A percentile compares a stretch with the other conserved stretches of the same genome.
phyloP scores from a whole-genome alignment of 2,329 filamentous ascomycete species.

The Colletotrichum somersetense region DNA sequence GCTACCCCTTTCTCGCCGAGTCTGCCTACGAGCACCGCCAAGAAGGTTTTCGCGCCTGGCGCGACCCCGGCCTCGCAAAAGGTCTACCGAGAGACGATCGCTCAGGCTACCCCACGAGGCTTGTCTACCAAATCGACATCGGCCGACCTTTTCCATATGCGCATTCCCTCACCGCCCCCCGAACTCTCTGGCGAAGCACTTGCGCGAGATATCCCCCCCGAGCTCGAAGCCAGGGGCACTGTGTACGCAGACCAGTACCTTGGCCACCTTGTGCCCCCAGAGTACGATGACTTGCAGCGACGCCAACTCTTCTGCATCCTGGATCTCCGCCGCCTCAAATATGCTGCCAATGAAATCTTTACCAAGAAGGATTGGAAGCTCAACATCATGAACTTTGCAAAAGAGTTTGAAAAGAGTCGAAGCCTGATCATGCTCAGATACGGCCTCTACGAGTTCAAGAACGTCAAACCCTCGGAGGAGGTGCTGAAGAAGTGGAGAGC shows the following conservation, averaged over 20 bases:
- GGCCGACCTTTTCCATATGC: slow-evolving; percentile 69
- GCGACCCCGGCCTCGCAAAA: slow-evolving; percentile 59
- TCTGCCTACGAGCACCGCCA: slow-evolving; percentile 59
- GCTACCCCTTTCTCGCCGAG: slow-evolving; percentile 59
- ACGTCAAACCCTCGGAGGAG: slow-evolving; percentile 69
- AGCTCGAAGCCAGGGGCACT: slow-evolving; percentile 64
- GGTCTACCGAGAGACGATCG: slow-evolving; percentile 59
- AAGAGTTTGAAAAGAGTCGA: slow-evolving; percentile 74
- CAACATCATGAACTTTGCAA: slow-evolving; percentile 72
- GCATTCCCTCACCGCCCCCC: slow-evolving; percentile 68
- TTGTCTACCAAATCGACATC: slow-evolving; percentile 63
- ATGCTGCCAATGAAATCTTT: slow-evolving; percentile 72
- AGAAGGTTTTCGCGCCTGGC: slow-evolving; percentile 61
- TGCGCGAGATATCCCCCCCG: slow-evolving; percentile 65
- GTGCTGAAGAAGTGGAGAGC: slow-evolving; percentile 70
- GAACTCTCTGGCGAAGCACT: slow-evolving; percentile 68
- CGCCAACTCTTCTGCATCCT: slow-evolving; percentile 74
- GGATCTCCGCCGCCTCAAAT: slow-evolving; percentile 71
- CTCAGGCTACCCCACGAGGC: slow-evolving; percentile 62
- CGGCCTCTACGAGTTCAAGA: slow-evolving; percentile 73
- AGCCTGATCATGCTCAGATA: slow-evolving; percentile 72
- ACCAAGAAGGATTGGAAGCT: slow-evolving; percentile 72
- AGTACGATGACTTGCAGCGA: slow-evolving; percentile 70
- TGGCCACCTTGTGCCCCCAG: slow-evolving; percentile 66
- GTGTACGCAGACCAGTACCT: slow-evolving; percentile 73